Conservation (phyloP, 345 rosid species). For the Erysimum cheiranthoides region DNA sequence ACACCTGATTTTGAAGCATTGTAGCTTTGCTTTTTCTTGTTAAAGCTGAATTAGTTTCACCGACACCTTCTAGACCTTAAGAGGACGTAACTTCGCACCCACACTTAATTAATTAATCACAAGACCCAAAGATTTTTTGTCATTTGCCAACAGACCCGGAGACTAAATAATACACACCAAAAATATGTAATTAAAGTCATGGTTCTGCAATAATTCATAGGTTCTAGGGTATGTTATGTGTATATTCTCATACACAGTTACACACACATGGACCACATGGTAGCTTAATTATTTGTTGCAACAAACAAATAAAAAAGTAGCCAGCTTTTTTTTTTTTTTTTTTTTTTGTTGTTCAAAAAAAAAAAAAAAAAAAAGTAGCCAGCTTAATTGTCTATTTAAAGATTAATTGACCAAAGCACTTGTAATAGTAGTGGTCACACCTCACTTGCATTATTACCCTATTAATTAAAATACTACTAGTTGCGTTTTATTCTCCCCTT, state of each 20-base stretch:
- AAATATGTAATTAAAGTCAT: conserved; percentile 1
- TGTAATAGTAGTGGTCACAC: conserved; percentile 12
- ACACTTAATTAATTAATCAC: not conserved
- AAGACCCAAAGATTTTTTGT: not conserved
- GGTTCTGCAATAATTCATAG: not conserved
- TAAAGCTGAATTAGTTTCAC: conserved; percentile 33
- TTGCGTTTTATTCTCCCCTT: not conserved
- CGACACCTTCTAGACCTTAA: conserved; percentile 25
- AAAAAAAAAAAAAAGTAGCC: too few relatives aligned
- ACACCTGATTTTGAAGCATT: conserved; percentile 24
- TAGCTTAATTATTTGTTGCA: conserved; percentile 28
- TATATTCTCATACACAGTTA: conserved; percentile 5
- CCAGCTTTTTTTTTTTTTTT: too few relatives aligned
- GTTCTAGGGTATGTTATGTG: conserved; percentile 5
- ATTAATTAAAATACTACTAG: not conserved
- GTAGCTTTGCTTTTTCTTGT: conserved; percentile 25
- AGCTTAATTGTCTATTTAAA: not conserved
- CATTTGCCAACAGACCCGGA: conserved; percentile 22
- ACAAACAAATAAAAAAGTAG: not conserved
- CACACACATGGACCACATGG: conserved; percentile 42
- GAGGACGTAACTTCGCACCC: conserved; percentile 25
- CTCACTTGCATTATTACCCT: conserved; percentile 24
- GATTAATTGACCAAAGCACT: conserved; percentile 30
- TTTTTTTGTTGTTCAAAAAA: too few relatives aligned
- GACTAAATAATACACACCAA: conserved; percentile 28